Conservation (phyloP, 1,139 yeast genomes). For the Suhomyces choctaworum region DNA sequence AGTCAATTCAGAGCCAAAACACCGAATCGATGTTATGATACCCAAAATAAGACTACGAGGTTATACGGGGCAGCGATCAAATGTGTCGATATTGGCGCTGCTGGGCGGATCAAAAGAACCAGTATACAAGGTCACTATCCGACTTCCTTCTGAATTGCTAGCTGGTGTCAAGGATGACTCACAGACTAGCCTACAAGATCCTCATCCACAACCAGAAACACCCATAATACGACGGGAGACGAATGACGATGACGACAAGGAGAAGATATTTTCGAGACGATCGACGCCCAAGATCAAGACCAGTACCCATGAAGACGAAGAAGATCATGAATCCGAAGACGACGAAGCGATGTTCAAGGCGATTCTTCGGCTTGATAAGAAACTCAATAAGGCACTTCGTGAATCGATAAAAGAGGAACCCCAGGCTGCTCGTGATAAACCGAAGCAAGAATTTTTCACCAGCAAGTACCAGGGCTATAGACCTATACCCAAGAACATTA, state of each 20-base stretch:
- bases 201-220: not conserved
- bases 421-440: too few species aligned
- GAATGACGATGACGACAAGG: constrained; percentile 1
- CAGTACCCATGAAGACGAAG: constrained; percentile 4
- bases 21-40: constrained; percentile 12
- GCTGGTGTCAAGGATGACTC: constrained; percentile 4
- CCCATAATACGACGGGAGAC: not conserved
- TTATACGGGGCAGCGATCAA: constrained; percentile 3
- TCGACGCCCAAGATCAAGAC: constrained; percentile 4
- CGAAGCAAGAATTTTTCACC: not conserved
- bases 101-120: constrained; percentile 3
- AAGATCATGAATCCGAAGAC: constrained; percentile 5
- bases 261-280: not conserved
- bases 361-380: constrained; percentile 12
- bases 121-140: constrained; percentile 10
- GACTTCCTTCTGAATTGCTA: constrained; percentile 11
- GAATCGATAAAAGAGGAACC: constrained; percentile 4
- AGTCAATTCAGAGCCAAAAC: too few species aligned
- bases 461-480: constrained; percentile 11
- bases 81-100: constrained; percentile 4
- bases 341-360: constrained; percentile 1
- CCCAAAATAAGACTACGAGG: constrained; percentile 17
- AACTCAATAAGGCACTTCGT: constrained; percentile 13
- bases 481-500: constrained; percentile 18
- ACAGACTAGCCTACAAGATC: not conserved